Evolutionary conservation across 2,329 filamentous ascomycete species (phyloP).

Genomic region (Septoria linicola): DNA sequence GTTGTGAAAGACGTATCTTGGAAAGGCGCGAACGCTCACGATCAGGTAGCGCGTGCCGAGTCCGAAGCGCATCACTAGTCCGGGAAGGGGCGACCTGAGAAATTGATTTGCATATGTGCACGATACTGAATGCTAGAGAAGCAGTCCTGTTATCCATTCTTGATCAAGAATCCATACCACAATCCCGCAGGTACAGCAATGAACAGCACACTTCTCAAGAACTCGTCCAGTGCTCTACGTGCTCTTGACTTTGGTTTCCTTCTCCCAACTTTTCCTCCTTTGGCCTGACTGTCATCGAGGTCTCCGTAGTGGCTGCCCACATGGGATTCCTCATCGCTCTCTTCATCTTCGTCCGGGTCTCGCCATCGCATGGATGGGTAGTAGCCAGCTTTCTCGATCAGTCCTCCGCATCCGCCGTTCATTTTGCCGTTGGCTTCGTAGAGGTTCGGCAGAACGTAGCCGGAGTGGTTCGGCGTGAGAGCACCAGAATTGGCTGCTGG

Average conservation of each 20-base stretch:
- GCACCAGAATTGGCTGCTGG: constrained; percentile 37
- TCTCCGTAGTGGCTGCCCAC: constrained; percentile 20
- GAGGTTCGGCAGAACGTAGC: constrained; percentile 18
- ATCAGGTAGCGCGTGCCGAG: too few relatives aligned
- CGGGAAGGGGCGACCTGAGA: too few relatives aligned
- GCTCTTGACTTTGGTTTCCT: constrained; percentile 20
- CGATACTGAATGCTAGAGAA: too few relatives aligned
- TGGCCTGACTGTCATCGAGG: constrained; percentile 24
- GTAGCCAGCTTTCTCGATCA: constrained; percentile 46
- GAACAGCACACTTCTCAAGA: constrained; percentile 19
- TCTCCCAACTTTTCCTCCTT: constrained; percentile 20
- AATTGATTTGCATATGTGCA: too few relatives aligned
- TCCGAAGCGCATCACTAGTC: too few relatives aligned
- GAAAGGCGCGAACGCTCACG: too few relatives aligned
- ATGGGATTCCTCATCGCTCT: constrained; percentile 32
- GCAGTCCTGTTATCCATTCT: constrained; percentile 18
- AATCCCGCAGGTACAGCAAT: constrained; percentile 23
- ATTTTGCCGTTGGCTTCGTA: constrained; percentile 31
- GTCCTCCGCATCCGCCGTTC: constrained; percentile 11
- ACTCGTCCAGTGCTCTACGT: constrained; percentile 24
- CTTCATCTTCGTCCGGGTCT: constrained; percentile 35
- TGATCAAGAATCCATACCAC: constrained; percentile 25
- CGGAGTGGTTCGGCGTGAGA: constrained; percentile 20
- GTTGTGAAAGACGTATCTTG: too few relatives aligned
- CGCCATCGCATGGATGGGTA: constrained; percentile 37